Base-by-base conservation (phyloP, 2,329 filamentous ascomycete species). In the Aspergillus udagawae region DNA sequence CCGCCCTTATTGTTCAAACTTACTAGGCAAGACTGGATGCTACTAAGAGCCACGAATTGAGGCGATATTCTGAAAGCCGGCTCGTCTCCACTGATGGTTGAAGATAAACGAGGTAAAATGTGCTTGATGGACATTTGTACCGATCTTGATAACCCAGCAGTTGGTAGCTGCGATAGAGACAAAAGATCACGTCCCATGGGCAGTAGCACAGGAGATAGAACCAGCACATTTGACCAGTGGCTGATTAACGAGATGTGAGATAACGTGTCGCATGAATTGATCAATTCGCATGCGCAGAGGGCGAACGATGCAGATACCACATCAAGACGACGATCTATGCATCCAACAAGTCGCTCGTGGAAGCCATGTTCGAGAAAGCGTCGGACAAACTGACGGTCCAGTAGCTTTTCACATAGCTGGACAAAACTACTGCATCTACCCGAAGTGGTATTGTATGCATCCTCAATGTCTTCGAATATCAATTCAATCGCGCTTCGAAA, bases 281-380 rank as follows among this genome's bases (percentile, higher is more conserved):
- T 63, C 20, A 77, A 55, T 14, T 59, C 65, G 58, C 70, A 75
- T 6, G 69, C 68, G 58, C 69, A 73, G 10, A 72, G 58, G 45
- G 65, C 63, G 28, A 77, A 62, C 14, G 69, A 68, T 14, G 61
- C 58, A 23, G 68, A 69, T 20, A 76, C 57, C 38, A 69, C 62
- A 67, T 92, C 88, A 1, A 79, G 73, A 65, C 88, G 84, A 51
- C 79, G 77, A 0, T 79, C 80, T 9, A 89, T 78, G 45, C 83
- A 82, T 48, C 83, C 79, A 53, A 91, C 83, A 17, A 97, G 78
- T 29, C 83, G 83, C 54, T 86, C 82, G 60, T 91, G 89, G 55
- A 89, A 84, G 6, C 86, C 85, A 63, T 91, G 87, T 60, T 92
- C 87, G 21, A 89, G 81, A 65, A 96, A 92, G 29, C 74, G 72